Conservation (phyloP, 352 stramenopile genomes). For the Phytophthora pluvialis region DNA sequence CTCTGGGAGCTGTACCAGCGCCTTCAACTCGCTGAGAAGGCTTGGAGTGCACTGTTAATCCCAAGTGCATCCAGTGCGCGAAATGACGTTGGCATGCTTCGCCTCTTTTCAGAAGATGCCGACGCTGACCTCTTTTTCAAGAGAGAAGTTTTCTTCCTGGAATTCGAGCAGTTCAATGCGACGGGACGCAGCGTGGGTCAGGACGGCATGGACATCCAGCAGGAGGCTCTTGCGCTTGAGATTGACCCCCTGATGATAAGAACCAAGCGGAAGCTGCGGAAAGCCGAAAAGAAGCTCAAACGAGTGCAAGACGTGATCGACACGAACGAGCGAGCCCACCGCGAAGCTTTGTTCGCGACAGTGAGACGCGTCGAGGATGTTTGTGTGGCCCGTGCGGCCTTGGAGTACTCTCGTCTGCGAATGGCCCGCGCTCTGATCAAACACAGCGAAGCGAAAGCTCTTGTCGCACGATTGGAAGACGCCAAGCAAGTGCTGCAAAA, state of each 20-base stretch:
- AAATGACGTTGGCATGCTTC: constrained; percentile 31
- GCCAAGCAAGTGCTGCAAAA: constrained; percentile 25
- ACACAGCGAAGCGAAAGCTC: constrained; percentile 29
- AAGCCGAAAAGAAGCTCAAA: constrained; percentile 60
- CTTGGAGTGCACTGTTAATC: constrained; percentile 7
- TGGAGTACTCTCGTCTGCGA: constrained; percentile 44
- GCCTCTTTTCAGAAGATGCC: constrained; percentile 48
- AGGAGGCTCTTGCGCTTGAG: constrained; percentile 13
- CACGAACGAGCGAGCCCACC: constrained; percentile 31
- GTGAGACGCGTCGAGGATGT: constrained; percentile 34
- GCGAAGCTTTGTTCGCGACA: constrained; percentile 32
- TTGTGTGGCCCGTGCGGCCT: constrained; percentile 31
- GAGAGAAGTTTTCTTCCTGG: constrained; percentile 48
- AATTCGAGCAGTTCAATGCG: constrained; percentile 31
- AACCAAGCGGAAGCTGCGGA: constrained; percentile 59
- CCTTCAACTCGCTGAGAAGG: constrained; percentile 31
- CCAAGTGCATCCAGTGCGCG: constrained; percentile 1
- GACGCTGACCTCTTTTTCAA: constrained; percentile 63
- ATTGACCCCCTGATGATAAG: constrained; percentile 17
- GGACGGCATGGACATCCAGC: constrained; percentile 7
- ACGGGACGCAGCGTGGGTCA: not conserved
- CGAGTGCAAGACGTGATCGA: constrained; percentile 40
- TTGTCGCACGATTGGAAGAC: constrained; percentile 26
- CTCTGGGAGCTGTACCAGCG: constrained; percentile 45
- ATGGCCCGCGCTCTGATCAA: constrained; percentile 51